Base-by-base conservation (phyloP, 2,329 filamentous ascomycete genomes). In the Blastomyces parvus region DNA sequence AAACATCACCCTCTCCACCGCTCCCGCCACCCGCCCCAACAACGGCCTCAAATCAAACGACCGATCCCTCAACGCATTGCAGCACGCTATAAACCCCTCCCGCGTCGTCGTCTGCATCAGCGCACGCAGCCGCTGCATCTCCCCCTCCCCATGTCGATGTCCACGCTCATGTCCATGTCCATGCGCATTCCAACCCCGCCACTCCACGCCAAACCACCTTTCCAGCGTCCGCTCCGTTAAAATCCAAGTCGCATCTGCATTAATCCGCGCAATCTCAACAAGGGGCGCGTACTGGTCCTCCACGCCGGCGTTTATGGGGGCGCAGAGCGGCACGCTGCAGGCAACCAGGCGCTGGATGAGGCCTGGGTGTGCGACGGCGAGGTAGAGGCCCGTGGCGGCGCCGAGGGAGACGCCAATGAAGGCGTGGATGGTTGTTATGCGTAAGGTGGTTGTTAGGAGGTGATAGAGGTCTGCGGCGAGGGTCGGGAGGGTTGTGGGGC, bases 391-490 rank as follows among this genome's bases (percentile, higher is more conserved):
- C 0, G 72, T 75, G 0, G 76, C 72, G 8, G 75, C 79, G 27
- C 79, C 79, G 76, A 81, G 79, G 13, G 78, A 80, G 0, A 80
- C 77, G 1, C 78, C 78, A 8, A 81, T 69, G 78, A 78, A 81
- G 2, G 74, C 73, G 62, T 67, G 52, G 22, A 67, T 22, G 33
- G 60, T 71, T 7, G 66, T 66, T 44, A 68, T 67, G 50, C 61
- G 56, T 3, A 78, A 70, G 19, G 71, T 64, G 1, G 65, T 56
- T 0, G 80, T 67, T 4, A 80, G 72, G n/a, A 69, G 63, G 52
- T 68, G 63, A 50, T 68, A 62, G 0, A 78, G 74, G 59, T 79
- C 77, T 33, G 74, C 72, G 3, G 75, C 73, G 62, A 80, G 72
- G 17, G 72, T 72, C 33, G 73, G 70, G 65, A 80, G 78, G 0